Evolutionary conservation across 192 early-diverging fungal genomes (phyloP), one percentile per base, ranked within the genome.

Genomic region (Coemansia sp.): DNA sequence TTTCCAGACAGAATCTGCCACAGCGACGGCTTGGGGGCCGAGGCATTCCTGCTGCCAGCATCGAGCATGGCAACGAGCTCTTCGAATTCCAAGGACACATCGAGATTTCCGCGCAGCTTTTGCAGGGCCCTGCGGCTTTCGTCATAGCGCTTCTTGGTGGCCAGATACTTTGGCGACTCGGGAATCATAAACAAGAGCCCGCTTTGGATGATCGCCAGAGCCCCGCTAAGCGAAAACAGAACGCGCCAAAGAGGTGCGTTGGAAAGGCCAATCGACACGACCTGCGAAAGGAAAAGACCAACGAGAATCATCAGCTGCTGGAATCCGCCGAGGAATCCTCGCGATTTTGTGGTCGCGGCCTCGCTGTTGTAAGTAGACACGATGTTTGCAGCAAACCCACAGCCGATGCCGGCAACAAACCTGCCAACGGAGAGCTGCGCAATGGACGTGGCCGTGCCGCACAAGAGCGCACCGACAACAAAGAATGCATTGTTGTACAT

Each of bases 241-340:
- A 81, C 65, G 32, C 94, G 82, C 94, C 94, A 96, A 24, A 72
- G 67, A 1, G 84, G 72, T 1, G 83, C 57, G 6, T 80, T 85
- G 4, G 86, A 87, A 23, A 86, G 70, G 48, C 77, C 88, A 30
- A 89, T 73, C 1, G 87, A 90, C 6, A 85, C 71, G 11, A 87
- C 68, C 60, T 92, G 93, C 1, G 91, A 85, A 16, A 86, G 61
- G 25, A 96, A 79, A 60, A 96, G 85, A 20, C 94, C 94, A 11
- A 85, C 54, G 11, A 94, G 87, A 55, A 93, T 91, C 34, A 88
- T 87, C 52, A 93, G 69, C 76, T 96, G 94, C 72, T 93, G 93
- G 64, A 89, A 81, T n/a, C 87, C 83, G 69, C 87, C 93, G 30
- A 93, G 82, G 30, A 83, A 73, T 0, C 94, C 94, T 7, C 91